Evolutionary conservation across 176 grass and related monocot species (phyloP), one percentile per base, ranked within the genome.

Genomic region (Hyparrhenia diplandra): DNA sequence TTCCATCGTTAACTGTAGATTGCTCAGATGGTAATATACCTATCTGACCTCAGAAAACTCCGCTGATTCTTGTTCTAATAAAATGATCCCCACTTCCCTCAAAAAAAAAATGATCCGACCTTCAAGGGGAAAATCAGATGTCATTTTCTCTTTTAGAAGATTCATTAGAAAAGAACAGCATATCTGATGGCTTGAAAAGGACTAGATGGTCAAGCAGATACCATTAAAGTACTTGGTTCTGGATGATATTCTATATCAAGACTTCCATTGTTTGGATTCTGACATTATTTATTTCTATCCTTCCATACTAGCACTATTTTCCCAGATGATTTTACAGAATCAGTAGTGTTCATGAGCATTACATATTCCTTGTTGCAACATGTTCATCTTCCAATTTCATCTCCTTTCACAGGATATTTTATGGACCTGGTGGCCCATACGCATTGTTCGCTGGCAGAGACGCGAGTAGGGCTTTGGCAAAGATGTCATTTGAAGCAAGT

Each of bases 351-450:
- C 51, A 62, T 42, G 23, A 28, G 5, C 18, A 21, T 78, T 13
- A 47, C 47, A 51, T 30, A 40, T 57, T 61, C 46, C 17, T 67
- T 24, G 34, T 54, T 23, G 40, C n/a, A 39, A 45, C 32, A 55
- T 74, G 43, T 47, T 67, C 4, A 18, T 67, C 28, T 49, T 74
- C 5, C 60, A 57, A 3, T 73, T 55, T 28, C 41, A 29, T 29
- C 69, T 39, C 25, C 1, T 79, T 76, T 28, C 59, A 67, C 76
- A 90, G 79, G 67, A 80, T 87, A 63, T 87, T 90, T 28, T 90
- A 90, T 55, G 88, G 88, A 87, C 85, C 80, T 43, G 88, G 84
- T 35, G 88, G 88, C 7, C 88, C 88, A 32, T 91, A 91, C 14
- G 70, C 75, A 24, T 40, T 52, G 30, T 91, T 91, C 29, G 71